Conservation (phyloP, 208 protist species). For the Trypanosoma theileri region DNA sequence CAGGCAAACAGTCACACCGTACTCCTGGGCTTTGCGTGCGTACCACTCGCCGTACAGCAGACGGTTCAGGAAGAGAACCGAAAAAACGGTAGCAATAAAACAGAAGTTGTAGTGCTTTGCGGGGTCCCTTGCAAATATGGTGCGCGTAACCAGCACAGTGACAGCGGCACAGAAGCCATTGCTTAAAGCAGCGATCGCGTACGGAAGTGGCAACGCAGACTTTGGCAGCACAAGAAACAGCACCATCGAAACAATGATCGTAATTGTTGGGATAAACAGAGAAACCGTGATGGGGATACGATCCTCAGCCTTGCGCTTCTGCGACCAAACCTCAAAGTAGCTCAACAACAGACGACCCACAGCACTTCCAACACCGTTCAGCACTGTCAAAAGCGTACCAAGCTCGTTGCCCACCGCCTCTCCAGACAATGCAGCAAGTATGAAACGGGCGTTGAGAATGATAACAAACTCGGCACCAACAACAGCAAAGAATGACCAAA, state of each 20-base stretch:
- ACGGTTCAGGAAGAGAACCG: conserved; percentile 29
- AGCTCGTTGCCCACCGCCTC: conserved; percentile 4
- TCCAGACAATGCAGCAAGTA: conserved; percentile 10
- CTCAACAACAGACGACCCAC: conserved; percentile 30
- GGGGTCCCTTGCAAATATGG: conserved; percentile 34
- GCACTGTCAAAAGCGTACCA: conserved; percentile 20
- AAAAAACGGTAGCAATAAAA: conserved; percentile 16
- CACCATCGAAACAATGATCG: conserved; percentile 5
- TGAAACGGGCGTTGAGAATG: conserved; percentile 22
- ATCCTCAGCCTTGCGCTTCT: conserved; percentile 30
- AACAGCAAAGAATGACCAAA: conserved; percentile 20
- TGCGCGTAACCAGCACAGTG: conserved; percentile 24
- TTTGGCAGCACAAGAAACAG: conserved; percentile 18
- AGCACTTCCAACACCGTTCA: conserved; percentile 31
- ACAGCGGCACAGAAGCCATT: conserved; percentile 27
- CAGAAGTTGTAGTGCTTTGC: conserved; percentile 38
- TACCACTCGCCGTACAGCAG: conserved; percentile 33
- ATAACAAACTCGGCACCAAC: conserved; percentile 26
- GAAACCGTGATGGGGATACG: conserved; percentile 22
- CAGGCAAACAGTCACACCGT: conserved; percentile 30
- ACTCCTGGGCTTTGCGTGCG: conserved; percentile 12
- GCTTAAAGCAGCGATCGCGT: conserved; percentile 18
- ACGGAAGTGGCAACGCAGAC: background rate
- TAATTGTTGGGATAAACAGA: conserved; percentile 9
- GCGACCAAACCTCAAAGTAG: conserved; percentile 34